Conservation (phyloP, 2,329 filamentous ascomycete species). For the Epicoccum nigrum region DNA sequence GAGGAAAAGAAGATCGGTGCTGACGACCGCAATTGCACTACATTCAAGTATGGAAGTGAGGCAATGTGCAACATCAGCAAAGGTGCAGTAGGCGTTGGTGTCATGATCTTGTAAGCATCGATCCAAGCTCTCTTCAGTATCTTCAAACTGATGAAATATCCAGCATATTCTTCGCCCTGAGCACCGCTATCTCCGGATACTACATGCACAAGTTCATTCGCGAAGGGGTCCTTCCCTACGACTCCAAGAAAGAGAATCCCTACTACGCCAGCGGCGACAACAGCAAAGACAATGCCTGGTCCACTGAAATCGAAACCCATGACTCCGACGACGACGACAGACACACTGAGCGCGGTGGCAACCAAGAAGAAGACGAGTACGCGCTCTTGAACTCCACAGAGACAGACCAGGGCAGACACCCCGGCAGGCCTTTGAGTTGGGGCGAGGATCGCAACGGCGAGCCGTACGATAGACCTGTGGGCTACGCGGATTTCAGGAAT, state of each 20-base stretch:
- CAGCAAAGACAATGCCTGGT: constrained; percentile 52
- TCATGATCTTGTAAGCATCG: constrained; percentile 64
- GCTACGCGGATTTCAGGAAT: constrained; percentile 51
- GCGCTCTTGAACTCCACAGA: constrained; percentile 54
- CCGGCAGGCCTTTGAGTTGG: constrained; percentile 49
- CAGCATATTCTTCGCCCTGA: constrained; percentile 61
- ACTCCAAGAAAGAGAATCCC: constrained; percentile 51
- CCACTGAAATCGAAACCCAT: constrained; percentile 49
- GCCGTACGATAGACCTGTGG: constrained; percentile 19
- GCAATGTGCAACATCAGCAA: constrained; percentile 64
- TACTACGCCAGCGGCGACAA: constrained; percentile 48
- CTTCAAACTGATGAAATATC: background rate
- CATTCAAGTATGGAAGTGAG: constrained; percentile 61
- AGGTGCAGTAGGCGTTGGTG: constrained; percentile 61
- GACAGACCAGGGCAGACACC: constrained; percentile 49
- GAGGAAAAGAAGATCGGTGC: constrained; percentile 48
- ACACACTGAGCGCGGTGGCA: constrained; percentile 47
- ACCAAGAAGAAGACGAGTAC: constrained; percentile 59
- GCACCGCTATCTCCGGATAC: constrained; percentile 60
- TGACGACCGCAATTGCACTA: constrained; percentile 58
- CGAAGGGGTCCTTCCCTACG: constrained; percentile 60
- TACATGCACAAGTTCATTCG: constrained; percentile 63
- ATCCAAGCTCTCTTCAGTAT: background rate
- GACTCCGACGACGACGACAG: constrained; percentile 50
- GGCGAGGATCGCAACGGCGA: constrained; percentile 40